Base-by-base conservation (phyloP, 78 protist genomes). In the Cavenderia fasciculata region DNA sequence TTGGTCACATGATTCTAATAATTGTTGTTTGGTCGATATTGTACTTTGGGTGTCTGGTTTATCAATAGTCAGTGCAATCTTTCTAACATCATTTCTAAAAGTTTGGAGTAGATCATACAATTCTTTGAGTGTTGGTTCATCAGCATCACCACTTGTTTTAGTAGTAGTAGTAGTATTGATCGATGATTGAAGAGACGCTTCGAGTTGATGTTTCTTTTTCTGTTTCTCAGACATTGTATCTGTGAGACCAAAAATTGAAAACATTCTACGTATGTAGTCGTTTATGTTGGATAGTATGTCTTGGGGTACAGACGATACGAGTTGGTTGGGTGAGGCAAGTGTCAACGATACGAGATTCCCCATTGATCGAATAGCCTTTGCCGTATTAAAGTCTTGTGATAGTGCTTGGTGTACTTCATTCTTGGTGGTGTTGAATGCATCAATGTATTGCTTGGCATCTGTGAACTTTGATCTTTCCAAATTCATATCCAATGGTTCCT, bases 311-410 rank as follows among this genome's bases (percentile, higher is more conserved):
- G 51, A 27, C 70, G 6, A 62, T 38, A 34, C 27, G 27, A 36
- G 47, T 14, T 31, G 61, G 10, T 12, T 57, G 27, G 65, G 44
- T 27, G n/a, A 29, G 10, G 7, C 21, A 43, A 63, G 51, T 34
- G 90, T 82, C 31, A 40, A 38, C 44, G 41, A 68, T 19, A 68
- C 56, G 27, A 82, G 40, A 44, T 36, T 25, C 10, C 56, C 36
- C 19, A 87, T 47, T 23, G 33, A 36, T 33, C 63, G 23, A 27
- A 74, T 23, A 1, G 36, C 93, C 46, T 71, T 47, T 59, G 93
- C 78, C 29, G 93, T 87, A 70, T 87, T 47, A 49, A 87, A 87
- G 27, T 74, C 86, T 10, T 87, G 59, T 0, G n/a, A 11, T 19
- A 87, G 33, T 46, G 62, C 76, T 7, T 34, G 21, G 31, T 74